phyloP scores from a whole-genome alignment of 2,329 filamentous ascomycete genomes.

The Colletotrichum graminicola region DNA sequence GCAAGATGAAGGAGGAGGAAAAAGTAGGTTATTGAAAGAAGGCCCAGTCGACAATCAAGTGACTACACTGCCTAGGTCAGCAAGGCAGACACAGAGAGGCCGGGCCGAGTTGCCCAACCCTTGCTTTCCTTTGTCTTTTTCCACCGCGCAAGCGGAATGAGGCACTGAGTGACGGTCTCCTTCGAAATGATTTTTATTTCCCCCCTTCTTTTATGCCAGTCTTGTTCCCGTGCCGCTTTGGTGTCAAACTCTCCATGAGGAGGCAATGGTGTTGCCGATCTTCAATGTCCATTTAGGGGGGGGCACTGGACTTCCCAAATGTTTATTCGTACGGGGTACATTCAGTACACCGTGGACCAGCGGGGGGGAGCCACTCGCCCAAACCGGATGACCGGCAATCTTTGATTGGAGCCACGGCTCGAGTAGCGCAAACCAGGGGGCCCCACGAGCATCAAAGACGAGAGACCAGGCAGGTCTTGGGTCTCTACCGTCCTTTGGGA shows the following conservation, averaged over 20 bases:
- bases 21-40: not conserved
- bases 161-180: conserved; percentile 15
- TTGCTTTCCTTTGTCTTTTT: conserved; percentile 36
- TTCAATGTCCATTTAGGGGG: conserved; percentile 24
- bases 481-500: not conserved
- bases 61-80: conserved; percentile 16
- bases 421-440: conserved; percentile 33
- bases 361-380: conserved; percentile 25
- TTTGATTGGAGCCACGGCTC: conserved; percentile 39
- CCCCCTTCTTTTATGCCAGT: not conserved
- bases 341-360: not conserved
- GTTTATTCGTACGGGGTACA: not conserved
- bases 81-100: conserved; percentile 7
- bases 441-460: conserved; percentile 16
- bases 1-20: not conserved
- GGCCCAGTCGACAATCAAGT: not conserved
- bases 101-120: conserved; percentile 10
- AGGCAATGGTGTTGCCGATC: conserved; percentile 40
- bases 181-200: conserved; percentile 8
- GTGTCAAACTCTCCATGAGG: conserved; percentile 23
- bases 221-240: conserved; percentile 35
- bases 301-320: conserved; percentile 2
- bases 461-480: conserved; percentile 7
- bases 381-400: conserved; percentile 38
- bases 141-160: conserved; percentile 21